Evolutionary conservation across 169 alveolate species (phyloP), one percentile per base, ranked within the genome.

Genomic region (Pseudocohnilembus persalinus): DNA sequence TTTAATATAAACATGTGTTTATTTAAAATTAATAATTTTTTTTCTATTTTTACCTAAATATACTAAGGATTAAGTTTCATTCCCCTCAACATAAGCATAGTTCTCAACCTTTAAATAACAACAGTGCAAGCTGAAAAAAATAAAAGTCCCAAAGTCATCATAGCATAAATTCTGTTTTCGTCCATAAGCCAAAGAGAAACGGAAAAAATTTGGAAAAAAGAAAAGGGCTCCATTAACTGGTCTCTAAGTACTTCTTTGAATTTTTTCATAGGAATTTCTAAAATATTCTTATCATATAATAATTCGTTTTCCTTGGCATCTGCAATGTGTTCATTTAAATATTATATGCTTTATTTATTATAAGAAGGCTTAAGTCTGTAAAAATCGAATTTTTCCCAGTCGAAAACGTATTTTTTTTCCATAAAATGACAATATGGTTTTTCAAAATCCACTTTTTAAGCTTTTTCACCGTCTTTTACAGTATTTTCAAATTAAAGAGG

Each of bases 101-200:
- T 86, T 75, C 83, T 86, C 90, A 86, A 79, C 63, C 90, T 81
- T 75, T 79, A 31, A 29, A 86, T 86, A 25, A 88, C 84, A 64
- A 81, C 90, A 73, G 92, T 77, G 81, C 88, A 97, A 4, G 96
- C 95, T 82, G 97, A 98, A 29, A 96, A 74, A 73, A 97, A 93
- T 31, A 98, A 92, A 92, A 98, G 93, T 33, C 95, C 88, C 72
- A 98, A 86, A 24, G 99, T 96, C 83, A 98, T 89, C 76, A 98
- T 77, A 25, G 99, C 95, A 92, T 97, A 96, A 83, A 95, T 91
- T 97, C 99, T 96, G 91, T 98, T 98, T 85, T 98, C 99, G 90
- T 99, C 99, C 77, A 98, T 90, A 35, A 98, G 94, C 99, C 99
- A 98, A 65, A 99, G 90, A 0, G 97, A 88, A 29, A 98, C 97